A percentile compares a stretch with the other conserved stretches of the same genome.
These are phyloP conservation scores for Fusarium devonianum DNA, from an alignment of 2,329 filamentous ascomycete species.

Conservation along the genomic window DNA sequence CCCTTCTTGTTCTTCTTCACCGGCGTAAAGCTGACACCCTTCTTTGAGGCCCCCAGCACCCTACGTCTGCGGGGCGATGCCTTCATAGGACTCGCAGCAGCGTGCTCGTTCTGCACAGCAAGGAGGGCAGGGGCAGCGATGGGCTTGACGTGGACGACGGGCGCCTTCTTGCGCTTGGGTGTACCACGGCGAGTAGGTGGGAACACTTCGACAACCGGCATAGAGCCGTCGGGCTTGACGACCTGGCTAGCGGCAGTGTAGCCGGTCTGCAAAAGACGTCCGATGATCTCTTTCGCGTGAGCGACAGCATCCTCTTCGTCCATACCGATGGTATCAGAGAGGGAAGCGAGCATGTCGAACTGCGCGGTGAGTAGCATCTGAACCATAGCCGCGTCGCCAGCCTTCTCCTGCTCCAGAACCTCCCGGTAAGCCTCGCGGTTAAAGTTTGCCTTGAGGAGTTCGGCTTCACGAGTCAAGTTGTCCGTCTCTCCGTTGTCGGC, in stretches of 20 bases:
- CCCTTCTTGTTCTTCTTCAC: slow-evolving; percentile 80
- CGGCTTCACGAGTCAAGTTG: slow-evolving; percentile 79
- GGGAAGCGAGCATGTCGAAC: slow-evolving; percentile 86
- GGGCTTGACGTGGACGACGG: slow-evolving; percentile 52
- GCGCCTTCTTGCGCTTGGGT: slow-evolving; percentile 73
- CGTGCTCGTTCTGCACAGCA: slow-evolving; percentile 43
- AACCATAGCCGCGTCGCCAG: slow-evolving; percentile 77
- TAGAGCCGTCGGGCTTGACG: slow-evolving; percentile 84
- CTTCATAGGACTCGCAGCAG: slow-evolving; percentile 65
- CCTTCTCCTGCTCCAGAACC: slow-evolving; percentile 84
- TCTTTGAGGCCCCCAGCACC: slow-evolving; percentile 63
- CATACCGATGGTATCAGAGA: slow-evolving; percentile 83
- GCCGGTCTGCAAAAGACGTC: slow-evolving; percentile 79
- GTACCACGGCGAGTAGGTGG: slow-evolving; percentile 77
- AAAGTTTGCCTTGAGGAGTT: slow-evolving; percentile 83
- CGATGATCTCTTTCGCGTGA: slow-evolving; percentile 78
- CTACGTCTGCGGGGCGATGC: slow-evolving; percentile 84
- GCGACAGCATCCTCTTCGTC: slow-evolving; percentile 82
- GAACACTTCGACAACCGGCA: slow-evolving; percentile 69
- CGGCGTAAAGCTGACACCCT: slow-evolving; percentile 82
- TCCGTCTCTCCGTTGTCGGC: slow-evolving; percentile 68
- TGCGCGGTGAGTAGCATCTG: slow-evolving; percentile 88
- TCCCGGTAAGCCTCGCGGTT: slow-evolving; percentile 80
- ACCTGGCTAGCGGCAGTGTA: slow-evolving; percentile 79
- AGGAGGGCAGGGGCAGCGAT: slow-evolving; percentile 54